Evolutionary conservation across 2,329 filamentous ascomycete genomes (phyloP).

Genomic region (Fusarium sulawesiense): DNA sequence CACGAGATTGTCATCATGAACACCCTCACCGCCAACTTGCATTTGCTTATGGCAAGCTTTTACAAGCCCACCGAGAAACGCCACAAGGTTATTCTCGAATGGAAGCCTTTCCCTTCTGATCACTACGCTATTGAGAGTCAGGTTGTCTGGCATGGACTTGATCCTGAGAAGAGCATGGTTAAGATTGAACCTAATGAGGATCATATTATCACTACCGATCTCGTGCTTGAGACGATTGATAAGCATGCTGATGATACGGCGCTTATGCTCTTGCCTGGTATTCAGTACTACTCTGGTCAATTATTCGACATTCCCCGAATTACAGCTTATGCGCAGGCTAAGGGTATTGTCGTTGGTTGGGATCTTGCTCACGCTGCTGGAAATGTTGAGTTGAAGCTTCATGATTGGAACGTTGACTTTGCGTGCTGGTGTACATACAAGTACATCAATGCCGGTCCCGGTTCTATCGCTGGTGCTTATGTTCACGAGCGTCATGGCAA

Average conservation of each 20-base stretch:
- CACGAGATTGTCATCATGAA: slow-evolving; percentile 90
- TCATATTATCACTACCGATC: slow-evolving; percentile 74
- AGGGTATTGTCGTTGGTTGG: slow-evolving; percentile 83
- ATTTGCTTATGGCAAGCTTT: slow-evolving; percentile 86
- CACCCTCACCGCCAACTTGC: slow-evolving; percentile 83
- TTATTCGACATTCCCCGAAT: slow-evolving; percentile 85
- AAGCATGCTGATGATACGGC: slow-evolving; percentile 78
- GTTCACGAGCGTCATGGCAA: slow-evolving; percentile 80
- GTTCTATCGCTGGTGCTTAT: slow-evolving; percentile 82
- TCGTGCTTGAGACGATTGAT: slow-evolving; percentile 79
- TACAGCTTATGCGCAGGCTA: slow-evolving; percentile 78
- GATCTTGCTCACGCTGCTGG: slow-evolving; percentile 89
- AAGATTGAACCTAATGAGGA: slow-evolving; percentile 73
- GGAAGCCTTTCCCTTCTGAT: slow-evolving; percentile 90
- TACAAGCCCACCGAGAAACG: slow-evolving; percentile 73
- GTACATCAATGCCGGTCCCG: slow-evolving; percentile 89
- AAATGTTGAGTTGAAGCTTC: slow-evolving; percentile 81
- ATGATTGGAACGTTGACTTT: slow-evolving; percentile 93
- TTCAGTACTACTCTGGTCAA: slow-evolving; percentile 94
- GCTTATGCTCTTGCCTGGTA: slow-evolving; percentile 82
- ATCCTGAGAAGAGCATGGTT: slow-evolving; percentile 76
- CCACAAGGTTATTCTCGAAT: slow-evolving; percentile 89
- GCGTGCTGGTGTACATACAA: slow-evolving; percentile 96
- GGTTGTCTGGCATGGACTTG: slow-evolving; percentile 74
- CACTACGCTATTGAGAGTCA: slow-evolving; percentile 88